Base-by-base conservation (phyloP, 208 protist species). In the Leishmania mexicana region DNA sequence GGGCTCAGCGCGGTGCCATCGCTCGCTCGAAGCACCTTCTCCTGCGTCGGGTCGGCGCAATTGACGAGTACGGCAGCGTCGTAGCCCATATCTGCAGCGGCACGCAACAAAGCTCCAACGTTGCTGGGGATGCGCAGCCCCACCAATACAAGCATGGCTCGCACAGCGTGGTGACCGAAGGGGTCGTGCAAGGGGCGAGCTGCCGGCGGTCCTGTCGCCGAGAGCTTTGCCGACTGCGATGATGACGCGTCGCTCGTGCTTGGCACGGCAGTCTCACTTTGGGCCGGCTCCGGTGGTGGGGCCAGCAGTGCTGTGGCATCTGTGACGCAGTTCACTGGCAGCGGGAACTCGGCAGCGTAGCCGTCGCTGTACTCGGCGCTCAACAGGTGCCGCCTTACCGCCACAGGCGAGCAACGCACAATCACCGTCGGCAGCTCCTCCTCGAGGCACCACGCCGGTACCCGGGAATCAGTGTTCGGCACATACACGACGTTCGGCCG, bases 71-170 rank as follows among this genome's bases (percentile, higher is more conserved):
- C 75, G 10, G 94, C 89, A 17, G 88, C 88, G 42, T 92, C 90
- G 85, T 92, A 97, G 58, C 89, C 90, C 85, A 94, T 89, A 57
- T 95, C 92, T 49, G 89, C 90, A 7, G 94, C 94, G 2, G 92
- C 92, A 24, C 91, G 87, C 58, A 97, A 79, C 49, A 97, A 88
- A 49, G 87, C 57, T 0, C 94, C 94, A 38, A 95, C 89, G 80
- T 97, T 97, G 79, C 94, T 96, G 2, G 94, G 94, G 79, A 97
- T 95, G 81, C 92, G 91, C 60, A 97, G 85, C 24, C 94, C 92
- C 19, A 95, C 88, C 11, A 97, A 83, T 53, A 95, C 92, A 21
- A 95, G 72, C 91, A 95, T 94, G 40, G 91, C 91, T 1, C 65
- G 8, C 51, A 95, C 83, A 31, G 74, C 78, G 77, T 73, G 71